These are phyloP conservation scores for Setomelanomma holmii DNA, from an alignment of 2,329 filamentous ascomycete species.

Conservation along the genomic window DNA sequence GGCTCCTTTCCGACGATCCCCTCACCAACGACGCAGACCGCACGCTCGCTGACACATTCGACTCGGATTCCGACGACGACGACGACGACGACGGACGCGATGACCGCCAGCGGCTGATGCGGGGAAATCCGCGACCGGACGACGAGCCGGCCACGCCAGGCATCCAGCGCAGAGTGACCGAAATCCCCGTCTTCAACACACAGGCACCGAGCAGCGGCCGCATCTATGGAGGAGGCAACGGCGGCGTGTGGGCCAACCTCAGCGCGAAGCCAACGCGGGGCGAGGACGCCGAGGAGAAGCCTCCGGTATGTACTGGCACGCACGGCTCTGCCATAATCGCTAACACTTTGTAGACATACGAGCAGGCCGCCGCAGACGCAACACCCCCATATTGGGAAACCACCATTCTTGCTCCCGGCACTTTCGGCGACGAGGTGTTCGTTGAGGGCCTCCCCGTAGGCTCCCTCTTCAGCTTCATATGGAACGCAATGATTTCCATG, in stretches of 20 bases:
- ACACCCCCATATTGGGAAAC: constrained; percentile 99
- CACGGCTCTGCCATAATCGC: constrained; percentile 15
- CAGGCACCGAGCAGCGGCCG: constrained; percentile 52
- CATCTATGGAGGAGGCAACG: constrained; percentile 77
- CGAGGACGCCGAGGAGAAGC: constrained; percentile 85
- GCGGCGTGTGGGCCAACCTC: constrained; percentile 96
- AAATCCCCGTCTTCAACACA: constrained; percentile 60
- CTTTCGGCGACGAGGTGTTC: constrained; percentile 93
- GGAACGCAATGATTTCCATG: constrained; percentile 94
- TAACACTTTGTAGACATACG: constrained; percentile 76
- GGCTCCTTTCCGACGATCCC: constrained; percentile 61
- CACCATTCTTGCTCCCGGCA: constrained; percentile 91
- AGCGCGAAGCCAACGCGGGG: constrained; percentile 86
- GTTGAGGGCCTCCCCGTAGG: constrained; percentile 95
- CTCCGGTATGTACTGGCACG: constrained; percentile 73
- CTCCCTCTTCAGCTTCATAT: constrained; percentile 84
- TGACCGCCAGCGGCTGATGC: constrained; percentile 86
- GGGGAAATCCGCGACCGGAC: constrained; percentile 59
- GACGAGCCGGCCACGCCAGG: constrained; percentile 39
- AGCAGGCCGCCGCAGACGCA: constrained; percentile 95
- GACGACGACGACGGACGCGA: constrained; percentile 71
- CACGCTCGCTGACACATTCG: constrained; percentile 92
- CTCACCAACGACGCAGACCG: constrained; percentile 69
- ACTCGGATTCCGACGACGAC: constrained; percentile 73
- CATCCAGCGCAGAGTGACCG: constrained; percentile 59